phyloP scores from a whole-genome alignment of 2,329 filamentous ascomycete genomes.

The Sporothrix pallida region DNA sequence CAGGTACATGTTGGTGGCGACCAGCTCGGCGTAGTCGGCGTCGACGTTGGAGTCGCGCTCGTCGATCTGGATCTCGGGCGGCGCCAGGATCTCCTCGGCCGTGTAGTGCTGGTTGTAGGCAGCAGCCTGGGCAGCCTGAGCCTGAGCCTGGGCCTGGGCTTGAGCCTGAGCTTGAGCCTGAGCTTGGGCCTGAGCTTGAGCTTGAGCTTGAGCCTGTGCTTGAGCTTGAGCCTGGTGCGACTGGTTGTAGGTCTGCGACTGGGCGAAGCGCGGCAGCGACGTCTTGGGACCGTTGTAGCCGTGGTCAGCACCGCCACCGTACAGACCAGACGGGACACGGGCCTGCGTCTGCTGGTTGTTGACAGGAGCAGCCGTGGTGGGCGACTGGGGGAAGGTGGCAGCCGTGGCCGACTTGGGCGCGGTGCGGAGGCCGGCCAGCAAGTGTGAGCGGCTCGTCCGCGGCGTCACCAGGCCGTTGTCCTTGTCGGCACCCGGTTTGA shows the following conservation, averaged over 20 bases:
- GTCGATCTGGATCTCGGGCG: slow-evolving; percentile 78
- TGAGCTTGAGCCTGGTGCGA: slow-evolving; percentile 46
- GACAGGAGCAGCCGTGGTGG: slow-evolving; percentile 50
- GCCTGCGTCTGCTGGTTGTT: slow-evolving; percentile 49
- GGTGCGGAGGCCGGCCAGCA: slow-evolving; percentile 90
- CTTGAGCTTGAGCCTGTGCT: slow-evolving; percentile 24
- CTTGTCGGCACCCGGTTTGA: slow-evolving; percentile 71
- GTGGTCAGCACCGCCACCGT: slow-evolving; percentile 50
- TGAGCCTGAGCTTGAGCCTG: background rate
- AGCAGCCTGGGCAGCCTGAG: background rate
- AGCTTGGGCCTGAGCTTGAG: background rate
- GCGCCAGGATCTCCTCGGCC: slow-evolving; percentile 86
- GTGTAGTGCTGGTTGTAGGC: slow-evolving; percentile 58
- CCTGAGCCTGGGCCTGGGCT: background rate
- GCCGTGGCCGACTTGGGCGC: slow-evolving; percentile 85
- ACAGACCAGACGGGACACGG: slow-evolving; percentile 53
- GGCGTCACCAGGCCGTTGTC: slow-evolving; percentile 78
- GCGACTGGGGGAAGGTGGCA: slow-evolving; percentile 63
- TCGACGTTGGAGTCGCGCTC: slow-evolving; percentile 77
- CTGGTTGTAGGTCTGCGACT: slow-evolving; percentile 41
- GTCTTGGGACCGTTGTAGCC: slow-evolving; percentile 62
- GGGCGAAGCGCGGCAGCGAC: slow-evolving; percentile 55
- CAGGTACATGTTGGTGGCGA: slow-evolving; percentile 89
- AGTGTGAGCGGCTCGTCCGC: slow-evolving; percentile 90
- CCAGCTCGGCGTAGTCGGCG: slow-evolving; percentile 84